Base-by-base conservation (phyloP, 345 rosid species). In the Barbarea vulgaris region DNA sequence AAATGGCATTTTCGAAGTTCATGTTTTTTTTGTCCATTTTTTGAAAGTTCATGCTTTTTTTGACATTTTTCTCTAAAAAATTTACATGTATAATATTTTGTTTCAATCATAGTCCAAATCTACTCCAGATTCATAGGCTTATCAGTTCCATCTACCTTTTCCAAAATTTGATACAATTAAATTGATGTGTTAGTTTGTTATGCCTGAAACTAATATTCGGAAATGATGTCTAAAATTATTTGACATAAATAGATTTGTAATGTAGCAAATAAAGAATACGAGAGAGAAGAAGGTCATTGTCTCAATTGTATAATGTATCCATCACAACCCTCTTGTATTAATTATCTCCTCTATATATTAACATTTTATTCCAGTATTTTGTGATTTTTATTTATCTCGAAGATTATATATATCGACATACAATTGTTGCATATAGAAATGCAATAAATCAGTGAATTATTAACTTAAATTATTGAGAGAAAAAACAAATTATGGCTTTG, bases 171-270 rank as follows among this genome's bases (percentile, higher is more conserved):
- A 44, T 53, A 12, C 21, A 14, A 8, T 15, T 24, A 22, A 24
- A 11, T 73, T 13, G 14, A 36, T 21, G 33, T 66, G 39, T 65
- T 65, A 18, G 25, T 34, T 58, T 22, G 64, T 33, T 58, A 22
- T 51, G 74, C 63, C 27, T 68, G 24, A 41, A 76, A 60, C 56
- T 37, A 22, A 61, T 9, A 67, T 67, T 67, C 25, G 25, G 68
- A 59, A 59, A 75, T 67, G 73, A 67, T 75, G 54, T 50, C 27
- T 59, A 18, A 0, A 39, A 51, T 27, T 53, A 54, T 69, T 53
- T 76, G 80, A 53, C 70, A 76, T 69, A 3, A 30, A 52, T 68
- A 21, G 46, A 28, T 61, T 76, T 76, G 69, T 69, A 69, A 69
- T 10, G 54, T 68, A 76, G 74, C 58, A 76, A 68, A 52, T 51